Conservation (phyloP, 2,329 filamentous ascomycete genomes). For the Cordyceps farinosa region DNA sequence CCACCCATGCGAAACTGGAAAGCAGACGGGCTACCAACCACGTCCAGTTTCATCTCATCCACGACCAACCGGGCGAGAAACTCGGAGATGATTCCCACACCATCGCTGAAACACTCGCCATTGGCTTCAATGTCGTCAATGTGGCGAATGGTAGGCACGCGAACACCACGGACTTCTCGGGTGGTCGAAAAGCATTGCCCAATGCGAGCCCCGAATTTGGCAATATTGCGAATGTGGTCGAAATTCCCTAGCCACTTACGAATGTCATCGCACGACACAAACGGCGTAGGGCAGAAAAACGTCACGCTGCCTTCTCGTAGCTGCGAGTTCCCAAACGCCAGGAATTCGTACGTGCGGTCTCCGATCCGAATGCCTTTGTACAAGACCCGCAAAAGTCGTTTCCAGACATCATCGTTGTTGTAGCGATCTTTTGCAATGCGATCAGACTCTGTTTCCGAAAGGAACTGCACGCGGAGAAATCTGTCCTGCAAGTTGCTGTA, state of each 20-base stretch:
- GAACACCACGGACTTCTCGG: conserved; percentile 63
- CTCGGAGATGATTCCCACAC: conserved; percentile 85
- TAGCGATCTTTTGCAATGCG: conserved; percentile 51
- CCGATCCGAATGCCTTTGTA: conserved; percentile 78
- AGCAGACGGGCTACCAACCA: conserved; percentile 65
- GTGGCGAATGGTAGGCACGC: conserved; percentile 53
- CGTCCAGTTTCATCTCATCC: conserved; percentile 61
- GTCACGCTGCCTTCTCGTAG: conserved; percentile 89
- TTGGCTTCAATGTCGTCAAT: conserved; percentile 70
- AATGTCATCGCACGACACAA: conserved; percentile 70
- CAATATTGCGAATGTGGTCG: conserved; percentile 73
- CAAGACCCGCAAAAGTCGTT: conserved; percentile 67
- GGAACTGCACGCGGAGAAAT: conserved; percentile 86
- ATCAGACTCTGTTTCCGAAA: conserved; percentile 68
- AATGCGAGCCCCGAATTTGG: conserved; percentile 83
- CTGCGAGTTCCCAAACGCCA: conserved; percentile 94
- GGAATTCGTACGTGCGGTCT: conserved; percentile 77
- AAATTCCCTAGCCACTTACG: conserved; percentile 86
- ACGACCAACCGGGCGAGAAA: conserved; percentile 72
- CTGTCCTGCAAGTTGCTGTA: conserved; percentile 67
- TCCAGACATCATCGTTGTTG: conserved; percentile 67
- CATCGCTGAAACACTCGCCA: conserved; percentile 77
- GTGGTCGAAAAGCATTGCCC: conserved; percentile 98
- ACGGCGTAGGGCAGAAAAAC: conserved; percentile 74
- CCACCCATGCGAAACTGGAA: conserved; percentile 92